Base-by-base conservation (phyloP, 2,329 filamentous ascomycete genomes). In the Colletotrichum spaethianum region DNA sequence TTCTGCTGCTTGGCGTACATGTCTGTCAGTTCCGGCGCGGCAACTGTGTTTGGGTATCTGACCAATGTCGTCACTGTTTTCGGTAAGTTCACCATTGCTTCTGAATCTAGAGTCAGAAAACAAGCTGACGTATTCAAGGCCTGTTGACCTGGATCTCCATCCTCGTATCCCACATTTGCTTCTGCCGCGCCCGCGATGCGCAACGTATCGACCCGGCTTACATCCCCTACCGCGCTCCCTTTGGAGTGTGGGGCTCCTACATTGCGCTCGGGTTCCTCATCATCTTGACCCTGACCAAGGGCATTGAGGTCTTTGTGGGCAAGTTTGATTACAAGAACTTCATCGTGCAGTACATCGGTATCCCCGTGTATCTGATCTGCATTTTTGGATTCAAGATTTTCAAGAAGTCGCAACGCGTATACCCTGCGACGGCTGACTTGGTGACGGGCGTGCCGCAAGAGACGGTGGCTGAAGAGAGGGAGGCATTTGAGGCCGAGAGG, bases 1-100 rank as follows among this genome's bases (percentile, higher is more conserved):
- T 83, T 86, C 67, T 78, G 80, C 31, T 71, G 76, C 1, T 76
- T 86, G 1, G 84, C 80, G 0, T 86, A 82, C 75, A 78, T 86
- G 75, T 85, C 84, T 50, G 79, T 81, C 0, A 79, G 76, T 63
- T 82, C 79, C 66, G 76, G 77, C 33, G 77, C 83, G 0, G 70
- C 79, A 3, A 79, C 84, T 1, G 83, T 84, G n/a, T 50, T 57
- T 63, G 83, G 81, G 3, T 79, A 82, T 28, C 77, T 86, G 38
- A 84, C 83, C 75, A 62, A 62, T 14, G 20, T 62, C 28, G 59
- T 63, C 33, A 63, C 61, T n/a, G 61, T 70, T 2, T 70, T 70
- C 26, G 63, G 53, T 70, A 46, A 67, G 67, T 11, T 2, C 1
- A 9, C 14, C 18, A 0, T 4, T 2, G 23, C 7, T 3, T 36